Conservation (phyloP, 805 yeast species). For the Sungouiozyma intestinalis region DNA sequence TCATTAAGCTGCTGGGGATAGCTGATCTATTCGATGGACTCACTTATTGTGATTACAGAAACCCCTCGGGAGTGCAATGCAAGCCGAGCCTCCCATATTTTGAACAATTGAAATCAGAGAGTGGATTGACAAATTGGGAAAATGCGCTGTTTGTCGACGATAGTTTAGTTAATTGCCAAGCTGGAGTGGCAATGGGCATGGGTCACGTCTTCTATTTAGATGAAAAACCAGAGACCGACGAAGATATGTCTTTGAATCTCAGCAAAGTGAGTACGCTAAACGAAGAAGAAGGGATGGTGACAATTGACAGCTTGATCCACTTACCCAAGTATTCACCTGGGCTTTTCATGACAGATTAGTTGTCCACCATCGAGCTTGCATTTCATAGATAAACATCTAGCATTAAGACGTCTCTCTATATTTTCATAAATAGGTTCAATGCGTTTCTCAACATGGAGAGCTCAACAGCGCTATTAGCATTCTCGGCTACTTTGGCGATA, state of each 20-base stretch:
- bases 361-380: too few relatives aligned
- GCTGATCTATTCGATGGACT: constrained; percentile 89
- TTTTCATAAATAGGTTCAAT: constrained; percentile 14
- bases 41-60: constrained; percentile 73
- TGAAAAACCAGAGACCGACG: constrained; percentile 34
- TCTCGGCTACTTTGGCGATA: constrained; percentile 13
- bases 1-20: constrained; percentile 63
- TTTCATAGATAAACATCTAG: not conserved
- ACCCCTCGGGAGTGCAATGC: constrained; percentile 49
- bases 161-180: constrained; percentile 63
- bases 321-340: constrained; percentile 27
- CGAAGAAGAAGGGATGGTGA: constrained; percentile 6
- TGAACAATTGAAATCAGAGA: constrained; percentile 47
- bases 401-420: not conserved
- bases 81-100: constrained; percentile 75
- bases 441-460: constrained; percentile 16
- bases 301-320: constrained; percentile 47
- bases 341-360: not conserved
- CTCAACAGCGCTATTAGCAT: constrained; percentile 19
- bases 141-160: constrained; percentile 78
- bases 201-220: constrained; percentile 59
- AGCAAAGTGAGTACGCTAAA: constrained; percentile 15
- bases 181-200: constrained; percentile 66
- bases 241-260: constrained; percentile 25
- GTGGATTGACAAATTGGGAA: constrained; percentile 33